Evolutionary conservation across 2,329 filamentous ascomycete species (phyloP).

Genomic region (Didymella arachidicola): DNA sequence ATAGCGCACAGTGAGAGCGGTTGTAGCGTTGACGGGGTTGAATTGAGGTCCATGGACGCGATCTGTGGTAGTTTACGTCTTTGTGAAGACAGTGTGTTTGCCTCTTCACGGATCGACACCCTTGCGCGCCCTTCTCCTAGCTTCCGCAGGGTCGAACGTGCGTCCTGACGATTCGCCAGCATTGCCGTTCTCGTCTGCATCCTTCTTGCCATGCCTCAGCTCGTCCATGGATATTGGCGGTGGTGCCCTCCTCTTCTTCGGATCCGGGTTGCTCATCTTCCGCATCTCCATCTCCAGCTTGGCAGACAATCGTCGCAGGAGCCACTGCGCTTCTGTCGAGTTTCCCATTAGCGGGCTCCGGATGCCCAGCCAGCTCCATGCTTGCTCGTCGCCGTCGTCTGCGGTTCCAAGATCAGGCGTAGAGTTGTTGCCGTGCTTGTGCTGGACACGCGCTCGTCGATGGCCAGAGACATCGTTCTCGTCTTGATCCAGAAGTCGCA

Average conservation of each 20-base stretch:
- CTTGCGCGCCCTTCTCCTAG: conserved; percentile 13
- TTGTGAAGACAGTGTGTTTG: conserved; percentile 3
- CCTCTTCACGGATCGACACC: conserved; percentile 12
- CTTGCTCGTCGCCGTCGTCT: conserved; percentile 57
- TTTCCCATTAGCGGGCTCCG: conserved; percentile 74
- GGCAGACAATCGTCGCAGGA: conserved; percentile 69
- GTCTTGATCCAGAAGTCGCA: conserved; percentile 49
- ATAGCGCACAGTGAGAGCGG: not conserved
- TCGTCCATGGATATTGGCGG: conserved; percentile 49
- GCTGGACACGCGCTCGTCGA: conserved; percentile 36
- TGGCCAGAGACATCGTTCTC: conserved; percentile 52
- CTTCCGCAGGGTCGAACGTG: conserved; percentile 21
- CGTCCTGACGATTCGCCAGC: conserved; percentile 21
- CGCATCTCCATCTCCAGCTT: conserved; percentile 58
- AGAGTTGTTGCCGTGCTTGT: conserved; percentile 30
- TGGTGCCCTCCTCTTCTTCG: conserved; percentile 26
- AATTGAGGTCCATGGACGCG: not conserved
- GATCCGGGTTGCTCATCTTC: conserved; percentile 35
- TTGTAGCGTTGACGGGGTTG: too few species aligned
- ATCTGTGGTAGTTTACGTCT: not conserved
- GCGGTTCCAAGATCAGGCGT: conserved; percentile 44
- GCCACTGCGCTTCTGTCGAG: conserved; percentile 75
- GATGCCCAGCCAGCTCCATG: conserved; percentile 78
- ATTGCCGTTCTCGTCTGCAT: conserved; percentile 6
- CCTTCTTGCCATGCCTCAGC: conserved; percentile 18